Base-by-base conservation (phyloP, 2,329 filamentous ascomycete species). In the Remersonia thermophila region DNA sequence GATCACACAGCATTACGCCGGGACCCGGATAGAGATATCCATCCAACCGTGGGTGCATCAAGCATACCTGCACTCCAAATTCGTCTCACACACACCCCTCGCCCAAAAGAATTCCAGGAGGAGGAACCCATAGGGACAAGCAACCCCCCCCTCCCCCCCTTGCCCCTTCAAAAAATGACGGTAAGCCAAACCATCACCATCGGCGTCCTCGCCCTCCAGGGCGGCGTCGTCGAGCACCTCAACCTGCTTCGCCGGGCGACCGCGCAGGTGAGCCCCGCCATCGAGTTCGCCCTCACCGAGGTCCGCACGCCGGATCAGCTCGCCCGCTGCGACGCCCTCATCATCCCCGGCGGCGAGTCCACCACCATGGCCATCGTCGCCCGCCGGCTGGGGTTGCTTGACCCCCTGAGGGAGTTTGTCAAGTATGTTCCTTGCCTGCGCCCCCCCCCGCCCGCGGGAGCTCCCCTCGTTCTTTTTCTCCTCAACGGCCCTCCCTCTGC, bases 271-370 rank as follows among this genome's bases (percentile, higher is more conserved):
- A 42, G 49, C 12, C 47, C 44, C 13, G 38, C 40, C 41, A 47
- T 17, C 33, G 56, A 45, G 31, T 78, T 83, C 62, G 53, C 58
- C 17, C 83, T 91, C 53, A 67, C 80, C 44, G 80, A 94, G 58
- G 84, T 96, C 32, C 80, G 89, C 40, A 95, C 80, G 6, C 62
- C 73, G 2, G 61, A 66, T 6, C 71, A 94, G 51, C 69, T 98
- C 23, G 62, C 69, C 4, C 57, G 55, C 47, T 96, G 87, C 60
- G 76, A 89, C 57, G 89, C 77, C 17, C 70, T 98, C 30, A 76
- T 98, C 53, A 76, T 98, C 32, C 91, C 91, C 3, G 91, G 91
- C 35, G 91, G 91, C 43, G 91, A 98, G 59, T 94, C 85, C 60
- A 96, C 91, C 2, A 80, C 89, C 3, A 93, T 98, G 48, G 84